Evolutionary conservation across 2,329 filamentous ascomycete genomes (phyloP), one percentile per base, ranked within the genome.

Genomic region (Zalaria obscura): DNA sequence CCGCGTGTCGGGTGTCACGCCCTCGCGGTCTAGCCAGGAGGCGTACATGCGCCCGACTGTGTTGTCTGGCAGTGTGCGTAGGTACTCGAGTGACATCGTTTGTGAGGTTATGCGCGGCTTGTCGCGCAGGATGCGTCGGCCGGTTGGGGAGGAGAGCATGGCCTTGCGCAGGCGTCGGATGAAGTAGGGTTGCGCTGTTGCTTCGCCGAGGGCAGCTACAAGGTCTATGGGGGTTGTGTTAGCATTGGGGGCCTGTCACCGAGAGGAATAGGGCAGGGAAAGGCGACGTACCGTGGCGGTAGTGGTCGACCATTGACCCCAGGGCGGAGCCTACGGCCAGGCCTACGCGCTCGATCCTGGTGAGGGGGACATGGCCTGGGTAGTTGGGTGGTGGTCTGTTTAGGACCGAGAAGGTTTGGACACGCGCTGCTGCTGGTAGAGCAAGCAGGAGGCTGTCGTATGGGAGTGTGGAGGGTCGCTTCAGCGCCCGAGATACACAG

Each of bases 151-250:
- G 27, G 76, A 67, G 41, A 98, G 83, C 91, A 98, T 98, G 48
- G 82, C 84, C 58, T 89, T 76, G 50, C 86, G 87, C 18, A 98
- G 83, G 43, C 85, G 83, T 63, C 84, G 77, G 62, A 95, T 88
- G 67, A 96, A 95, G 72, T 87, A 94, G 8, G 91, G 91, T 6
- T 88, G 86, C 25, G 88, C 86, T 3, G 91, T 96, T 27, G 88
- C 80, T 69, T 98, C 91, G 56, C 88, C 89, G n/a, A 93, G 76
- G 29, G 86, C 76, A 29, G 91, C 91, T 52, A 98, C 93, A 50
- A 98, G 78, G 66, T 98, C 91, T 85, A 10, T 11, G 10, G 8
- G 11, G n/a, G 33, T 3, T 36, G 34, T 29, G 27, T 32, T 26
- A 32, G 29, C 10, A 36, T 9, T n/a, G 38, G 9, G 9, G 9